Evolutionary conservation across 129 eudicot genomes (phyloP).

Genomic region (Oenanthe sinensis): DNA sequence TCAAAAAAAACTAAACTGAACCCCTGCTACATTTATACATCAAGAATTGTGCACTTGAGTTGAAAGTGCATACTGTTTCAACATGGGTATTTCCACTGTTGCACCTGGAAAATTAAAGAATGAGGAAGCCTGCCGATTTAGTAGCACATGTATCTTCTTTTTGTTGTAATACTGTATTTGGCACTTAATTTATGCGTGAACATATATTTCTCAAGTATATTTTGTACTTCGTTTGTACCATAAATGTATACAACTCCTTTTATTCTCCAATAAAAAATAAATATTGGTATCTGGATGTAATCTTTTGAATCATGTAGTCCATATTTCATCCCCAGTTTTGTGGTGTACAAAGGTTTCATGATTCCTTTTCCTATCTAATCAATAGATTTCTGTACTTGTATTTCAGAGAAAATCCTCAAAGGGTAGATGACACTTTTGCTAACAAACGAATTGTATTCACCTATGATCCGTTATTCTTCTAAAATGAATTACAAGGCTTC

Average conservation of each 20-base stretch:
- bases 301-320: background rate
- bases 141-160: background rate
- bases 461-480: constrained; percentile 69
- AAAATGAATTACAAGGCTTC: too few relatives aligned
- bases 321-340: background rate
- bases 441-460: constrained; percentile 83
- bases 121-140: background rate
- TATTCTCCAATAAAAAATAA: background rate
- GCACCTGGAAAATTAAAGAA: background rate
- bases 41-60: too few relatives aligned
- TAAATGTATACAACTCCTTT: too few relatives aligned
- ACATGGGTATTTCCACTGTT: background rate
- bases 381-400: constrained; percentile 1
- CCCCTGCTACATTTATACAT: background rate
- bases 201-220: background rate
- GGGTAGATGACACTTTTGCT: constrained; percentile 72
- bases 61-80: too few relatives aligned
- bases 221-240: too few relatives aligned
- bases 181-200: background rate
- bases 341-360: background rate
- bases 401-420: constrained; percentile 93
- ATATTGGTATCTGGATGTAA: background rate
- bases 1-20: background rate
- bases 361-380: background rate
- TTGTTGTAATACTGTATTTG: background rate